phyloP scores from a whole-genome alignment of 495 filamentous ascomycete species.

The Bryoglossum gracile region DNA sequence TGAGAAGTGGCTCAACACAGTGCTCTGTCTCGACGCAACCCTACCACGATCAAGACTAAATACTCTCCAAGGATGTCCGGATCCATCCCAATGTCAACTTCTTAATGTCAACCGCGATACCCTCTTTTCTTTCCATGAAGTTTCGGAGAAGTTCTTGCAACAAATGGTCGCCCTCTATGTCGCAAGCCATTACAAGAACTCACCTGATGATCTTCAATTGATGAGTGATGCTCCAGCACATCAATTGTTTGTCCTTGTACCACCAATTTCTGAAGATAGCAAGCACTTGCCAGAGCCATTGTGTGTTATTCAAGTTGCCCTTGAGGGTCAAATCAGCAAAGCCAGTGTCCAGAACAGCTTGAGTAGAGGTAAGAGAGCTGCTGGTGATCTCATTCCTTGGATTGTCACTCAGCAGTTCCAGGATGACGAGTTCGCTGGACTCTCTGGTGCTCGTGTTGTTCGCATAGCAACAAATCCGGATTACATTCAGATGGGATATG shows the following conservation, averaged over 20 bases:
- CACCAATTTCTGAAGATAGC: conserved; percentile 70
- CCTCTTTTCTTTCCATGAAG: conserved; percentile 94
- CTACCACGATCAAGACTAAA: conserved; percentile 65
- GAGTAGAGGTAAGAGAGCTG: conserved; percentile 80
- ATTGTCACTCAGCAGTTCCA: conserved; percentile 97
- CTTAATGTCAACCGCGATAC: conserved; percentile 94
- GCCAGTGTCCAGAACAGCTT: conserved; percentile 86
- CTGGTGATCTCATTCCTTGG: conserved; percentile 97
- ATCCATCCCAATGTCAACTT: conserved; percentile 83
- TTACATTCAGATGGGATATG: conserved; percentile 86
- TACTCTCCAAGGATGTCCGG: conserved; percentile 68
- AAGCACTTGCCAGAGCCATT: conserved; percentile 84
- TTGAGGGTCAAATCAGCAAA: conserved; percentile 91
- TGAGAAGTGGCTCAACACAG: conserved; percentile 92
- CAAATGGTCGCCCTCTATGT: conserved; percentile 98
- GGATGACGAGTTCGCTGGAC: conserved; percentile 89
- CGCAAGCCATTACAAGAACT: conserved; percentile 98
- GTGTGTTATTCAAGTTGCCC: conserved; percentile 88
- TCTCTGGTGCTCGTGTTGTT: conserved; percentile 88
- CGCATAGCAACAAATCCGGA: conserved; percentile 96
- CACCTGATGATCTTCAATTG: conserved; percentile 93
- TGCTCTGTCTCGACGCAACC: conserved; percentile 90
- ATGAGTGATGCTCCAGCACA: conserved; percentile 98
- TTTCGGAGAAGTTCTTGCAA: conserved; percentile 94
- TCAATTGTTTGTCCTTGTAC: conserved; percentile 90